phyloP scores from a whole-genome alignment of 1,284 basidiomycete species.

The Grifola frondosa region DNA sequence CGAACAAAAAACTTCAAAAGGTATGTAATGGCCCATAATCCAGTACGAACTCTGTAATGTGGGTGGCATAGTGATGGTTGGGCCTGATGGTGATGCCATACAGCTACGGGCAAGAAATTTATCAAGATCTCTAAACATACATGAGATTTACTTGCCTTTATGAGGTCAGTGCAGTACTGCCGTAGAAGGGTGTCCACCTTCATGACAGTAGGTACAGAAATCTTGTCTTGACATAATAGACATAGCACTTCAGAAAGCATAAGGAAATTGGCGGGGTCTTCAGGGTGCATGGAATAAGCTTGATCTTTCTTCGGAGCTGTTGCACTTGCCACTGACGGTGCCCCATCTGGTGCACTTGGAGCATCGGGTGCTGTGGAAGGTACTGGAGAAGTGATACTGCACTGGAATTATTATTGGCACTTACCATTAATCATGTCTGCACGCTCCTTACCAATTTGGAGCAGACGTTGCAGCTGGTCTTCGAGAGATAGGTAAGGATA shows the following conservation, averaged over 20 bases:
- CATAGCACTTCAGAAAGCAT: slow-evolving; percentile 24
- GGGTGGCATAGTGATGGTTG: slow-evolving; percentile 34
- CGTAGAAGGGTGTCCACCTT: slow-evolving; percentile 20
- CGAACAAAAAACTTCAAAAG: slow-evolving; percentile 41
- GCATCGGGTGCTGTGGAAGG: too few relatives aligned
- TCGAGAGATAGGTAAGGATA: slow-evolving; percentile 14
- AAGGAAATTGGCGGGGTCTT: slow-evolving; percentile 27
- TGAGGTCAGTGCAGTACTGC: slow-evolving; percentile 23
- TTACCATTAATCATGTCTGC: too few relatives aligned
- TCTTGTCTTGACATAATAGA: slow-evolving; percentile 9
- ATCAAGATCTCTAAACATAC: slow-evolving; percentile 1
- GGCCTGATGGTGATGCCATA: slow-evolving; percentile 30
- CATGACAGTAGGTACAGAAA: slow-evolving; percentile 16
- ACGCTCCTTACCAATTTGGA: too few relatives aligned
- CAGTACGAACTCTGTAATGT: slow-evolving; percentile 22
- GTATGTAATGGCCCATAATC: slow-evolving; percentile 35
- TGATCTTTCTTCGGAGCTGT: too few relatives aligned
- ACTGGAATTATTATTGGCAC: too few relatives aligned
- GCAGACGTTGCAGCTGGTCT: slow-evolving; percentile 14
- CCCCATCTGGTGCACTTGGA: too few relatives aligned
- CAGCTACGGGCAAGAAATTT: slow-evolving; percentile 22
- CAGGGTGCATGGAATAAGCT: slow-evolving; percentile 15
- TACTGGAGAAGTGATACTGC: too few relatives aligned
- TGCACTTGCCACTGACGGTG: too few relatives aligned
- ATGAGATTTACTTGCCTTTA: slow-evolving; percentile 11